These are phyloP conservation scores for Apophysomyces elegans DNA, from an alignment of 371 early-diverging fungal genomes.

Conservation along the genomic window DNA sequence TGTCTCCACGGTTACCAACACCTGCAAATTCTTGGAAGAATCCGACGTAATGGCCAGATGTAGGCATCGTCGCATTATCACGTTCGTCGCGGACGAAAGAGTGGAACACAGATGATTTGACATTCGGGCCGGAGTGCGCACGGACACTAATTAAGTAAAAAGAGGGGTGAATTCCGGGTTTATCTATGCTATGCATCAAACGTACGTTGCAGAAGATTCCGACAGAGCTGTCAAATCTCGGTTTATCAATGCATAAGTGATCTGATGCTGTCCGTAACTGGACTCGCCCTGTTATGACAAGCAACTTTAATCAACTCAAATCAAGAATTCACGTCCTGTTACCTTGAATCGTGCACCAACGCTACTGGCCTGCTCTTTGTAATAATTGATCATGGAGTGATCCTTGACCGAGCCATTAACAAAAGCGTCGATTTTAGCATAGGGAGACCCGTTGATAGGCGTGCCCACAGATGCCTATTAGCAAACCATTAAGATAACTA, in stretches of 20 bases:
- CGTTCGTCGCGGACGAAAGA: slow-evolving; percentile 71
- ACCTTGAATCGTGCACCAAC: slow-evolving; percentile 43
- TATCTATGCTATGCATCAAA: not conserved
- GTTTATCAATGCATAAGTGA: slow-evolving; percentile 71
- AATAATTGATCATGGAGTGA: slow-evolving; percentile 41
- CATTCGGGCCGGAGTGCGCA: slow-evolving; percentile 78
- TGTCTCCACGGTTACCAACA: slow-evolving; percentile 82
- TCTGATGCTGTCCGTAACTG: slow-evolving; percentile 63
- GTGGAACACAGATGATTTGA: slow-evolving; percentile 80
- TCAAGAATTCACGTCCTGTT: not conserved
- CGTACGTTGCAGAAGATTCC: slow-evolving; percentile 73
- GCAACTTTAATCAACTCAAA: not conserved
- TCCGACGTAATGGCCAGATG: slow-evolving; percentile 66
- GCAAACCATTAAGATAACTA: not conserved
- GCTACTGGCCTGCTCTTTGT: slow-evolving; percentile 31
- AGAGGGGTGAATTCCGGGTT: not conserved
- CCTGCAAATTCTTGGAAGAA: slow-evolving; percentile 52
- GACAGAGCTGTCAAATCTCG: slow-evolving; percentile 71
- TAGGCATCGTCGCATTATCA: slow-evolving; percentile 77
- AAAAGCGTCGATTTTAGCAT: slow-evolving; percentile 39
- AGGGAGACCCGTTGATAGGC: slow-evolving; percentile 42
- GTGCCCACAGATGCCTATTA: slow-evolving; percentile 26
- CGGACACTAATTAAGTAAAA: slow-evolving; percentile 64
- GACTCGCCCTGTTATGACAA: slow-evolving; percentile 36
- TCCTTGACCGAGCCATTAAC: slow-evolving; percentile 45